Conservation (phyloP, 2,329 filamentous ascomycete species). For the Fusarium palustre region DNA sequence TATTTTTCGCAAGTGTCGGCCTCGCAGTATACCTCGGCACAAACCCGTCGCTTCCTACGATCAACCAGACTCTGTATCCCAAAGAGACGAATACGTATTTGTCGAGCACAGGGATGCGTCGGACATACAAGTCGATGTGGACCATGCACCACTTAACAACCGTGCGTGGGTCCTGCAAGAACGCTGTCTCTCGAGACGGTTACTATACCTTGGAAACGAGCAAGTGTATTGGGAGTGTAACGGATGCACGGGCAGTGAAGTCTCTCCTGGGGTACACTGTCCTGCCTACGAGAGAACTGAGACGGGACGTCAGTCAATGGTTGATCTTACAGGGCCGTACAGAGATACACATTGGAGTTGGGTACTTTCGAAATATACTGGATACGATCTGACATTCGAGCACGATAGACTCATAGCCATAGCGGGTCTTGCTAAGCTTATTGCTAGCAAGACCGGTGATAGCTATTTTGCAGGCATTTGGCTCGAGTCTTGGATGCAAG, state of each 20-base stretch:
- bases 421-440: background rate
- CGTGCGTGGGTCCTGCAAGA: background rate
- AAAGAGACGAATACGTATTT: background rate
- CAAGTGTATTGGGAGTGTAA: background rate
- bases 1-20: rapidly evolving
- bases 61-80: background rate
- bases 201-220: background rate
- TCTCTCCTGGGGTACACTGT: background rate
- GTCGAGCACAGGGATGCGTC: background rate
- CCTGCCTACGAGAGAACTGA: background rate
- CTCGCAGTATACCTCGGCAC: background rate
- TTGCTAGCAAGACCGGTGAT: rapidly evolving
- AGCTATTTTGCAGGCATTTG: background rate
- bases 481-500: background rate
- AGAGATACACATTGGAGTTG: rapidly evolving
- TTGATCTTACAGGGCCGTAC: rapidly evolving
- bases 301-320: background rate
- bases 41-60: rapidly evolving
- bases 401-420: background rate
- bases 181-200: background rate
- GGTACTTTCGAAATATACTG: background rate
- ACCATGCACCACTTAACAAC: background rate
- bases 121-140: background rate
- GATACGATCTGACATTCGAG: background rate
- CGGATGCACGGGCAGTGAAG: rapidly evolving